Evolutionary conservation across 805 yeast species (phyloP).

Genomic region (Wickerhamiella kurtzmanii): DNA sequence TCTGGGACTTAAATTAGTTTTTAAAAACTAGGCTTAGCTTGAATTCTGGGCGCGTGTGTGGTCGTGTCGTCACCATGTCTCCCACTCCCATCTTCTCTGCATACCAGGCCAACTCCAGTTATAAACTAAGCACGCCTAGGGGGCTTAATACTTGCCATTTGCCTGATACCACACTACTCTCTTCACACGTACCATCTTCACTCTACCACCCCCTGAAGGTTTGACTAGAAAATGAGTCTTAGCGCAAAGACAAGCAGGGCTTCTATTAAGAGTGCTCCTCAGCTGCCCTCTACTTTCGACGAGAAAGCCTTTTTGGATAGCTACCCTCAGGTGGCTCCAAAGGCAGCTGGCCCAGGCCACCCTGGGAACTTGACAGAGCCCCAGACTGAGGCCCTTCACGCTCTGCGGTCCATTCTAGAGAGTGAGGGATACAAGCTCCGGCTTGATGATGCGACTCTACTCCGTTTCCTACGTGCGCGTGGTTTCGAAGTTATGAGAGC

Average conservation of each 20-base stretch:
- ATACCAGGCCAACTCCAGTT: not conserved
- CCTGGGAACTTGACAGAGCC: conserved; percentile 65
- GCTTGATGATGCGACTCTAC: conserved; percentile 68
- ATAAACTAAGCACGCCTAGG: not conserved
- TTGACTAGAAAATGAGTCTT: not conserved
- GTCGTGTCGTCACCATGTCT: no score
- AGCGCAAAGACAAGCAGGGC: not conserved
- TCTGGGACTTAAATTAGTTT: no score
- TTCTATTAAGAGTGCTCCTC: not conserved
- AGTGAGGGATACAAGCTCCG: conserved; percentile 62
- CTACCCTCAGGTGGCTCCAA: conserved; percentile 60
- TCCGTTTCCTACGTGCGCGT: conserved; percentile 87
- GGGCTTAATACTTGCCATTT: not conserved
- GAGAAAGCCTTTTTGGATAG: conserved; percentile 26
- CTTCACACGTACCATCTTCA: not conserved
- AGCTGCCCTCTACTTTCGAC: not conserved
- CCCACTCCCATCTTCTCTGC: not conserved
- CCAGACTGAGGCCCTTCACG: conserved; percentile 47
- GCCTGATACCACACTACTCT: not conserved
- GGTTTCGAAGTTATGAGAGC: conserved; percentile 78
- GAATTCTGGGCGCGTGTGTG: no score
- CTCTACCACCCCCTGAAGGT: not conserved
- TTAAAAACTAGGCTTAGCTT: no score
- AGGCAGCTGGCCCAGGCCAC: conserved; percentile 55
- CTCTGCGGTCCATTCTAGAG: conserved; percentile 43